phyloP scores from a whole-genome alignment of 192 early-diverging fungal genomes.

The Gamsiella multidivaricata region DNA sequence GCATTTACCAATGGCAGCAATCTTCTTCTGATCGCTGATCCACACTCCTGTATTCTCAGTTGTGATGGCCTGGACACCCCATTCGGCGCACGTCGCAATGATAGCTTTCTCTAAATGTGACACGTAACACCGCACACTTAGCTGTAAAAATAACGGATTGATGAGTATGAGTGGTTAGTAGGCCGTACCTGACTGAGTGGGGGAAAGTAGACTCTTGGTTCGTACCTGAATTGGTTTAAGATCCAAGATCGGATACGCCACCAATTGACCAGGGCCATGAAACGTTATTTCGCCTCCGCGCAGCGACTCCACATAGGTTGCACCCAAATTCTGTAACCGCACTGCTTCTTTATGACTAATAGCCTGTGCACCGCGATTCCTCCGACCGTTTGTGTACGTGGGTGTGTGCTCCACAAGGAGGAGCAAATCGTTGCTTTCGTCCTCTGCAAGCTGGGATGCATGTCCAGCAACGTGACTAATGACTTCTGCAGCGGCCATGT shows the following conservation, averaged over 20 bases:
- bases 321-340: constrained; percentile 70
- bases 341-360: constrained; percentile 57
- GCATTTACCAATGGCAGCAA: constrained; percentile 88
- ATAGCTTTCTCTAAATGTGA: constrained; percentile 79
- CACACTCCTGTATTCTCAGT: constrained; percentile 92
- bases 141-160: constrained; percentile 43
- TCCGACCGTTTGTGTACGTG: constrained; percentile 91
- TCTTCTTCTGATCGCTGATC: constrained; percentile 84
- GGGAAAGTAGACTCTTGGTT: no score
- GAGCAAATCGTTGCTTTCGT: constrained; percentile 60
- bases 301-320: constrained; percentile 80
- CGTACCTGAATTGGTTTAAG: constrained; percentile 76
- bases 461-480: background rate
- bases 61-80: constrained; percentile 72
- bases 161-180: background rate
- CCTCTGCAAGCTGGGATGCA: constrained; percentile 9
- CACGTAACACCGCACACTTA: constrained; percentile 84
- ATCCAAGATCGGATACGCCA: constrained; percentile 93
- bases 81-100: constrained; percentile 75
- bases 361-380: constrained; percentile 69
- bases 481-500: background rate
- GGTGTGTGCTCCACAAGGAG: constrained; percentile 88
- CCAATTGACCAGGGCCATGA: constrained; percentile 97
- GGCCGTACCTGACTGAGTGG: background rate
- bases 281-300: constrained; percentile 96